Conservation (phyloP, 441 rosid genomes). For the Pelargonium fulgidum region DNA sequence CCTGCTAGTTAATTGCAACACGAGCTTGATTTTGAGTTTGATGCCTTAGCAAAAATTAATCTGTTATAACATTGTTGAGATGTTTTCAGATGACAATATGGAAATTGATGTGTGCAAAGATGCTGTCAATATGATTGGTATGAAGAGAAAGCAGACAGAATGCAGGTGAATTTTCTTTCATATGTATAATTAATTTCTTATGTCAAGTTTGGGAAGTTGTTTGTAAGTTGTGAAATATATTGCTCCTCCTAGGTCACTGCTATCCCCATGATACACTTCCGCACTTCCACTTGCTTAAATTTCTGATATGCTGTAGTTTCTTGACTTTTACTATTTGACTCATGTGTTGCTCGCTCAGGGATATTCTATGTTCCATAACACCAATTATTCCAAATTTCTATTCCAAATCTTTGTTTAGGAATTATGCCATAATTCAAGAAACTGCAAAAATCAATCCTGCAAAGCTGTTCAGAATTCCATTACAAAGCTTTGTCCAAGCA, state of each 20-base stretch:
- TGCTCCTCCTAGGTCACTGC: neutral
- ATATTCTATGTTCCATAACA: too few relatives aligned
- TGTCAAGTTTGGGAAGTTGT: neutral
- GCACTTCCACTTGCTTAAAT: too few relatives aligned
- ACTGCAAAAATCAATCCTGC: conserved; percentile 1
- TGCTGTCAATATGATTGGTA: conserved; percentile 37
- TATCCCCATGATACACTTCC: too few relatives aligned
- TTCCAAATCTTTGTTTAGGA: too few relatives aligned
- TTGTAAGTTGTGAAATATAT: neutral
- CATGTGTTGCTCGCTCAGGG: too few relatives aligned
- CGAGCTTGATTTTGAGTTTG: neutral
- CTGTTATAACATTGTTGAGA: conserved; percentile 9
- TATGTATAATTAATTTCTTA: neutral
- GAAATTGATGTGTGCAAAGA: conserved; percentile 32
- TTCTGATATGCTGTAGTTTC: too few relatives aligned
- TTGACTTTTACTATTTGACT: too few relatives aligned
- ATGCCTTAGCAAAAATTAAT: neutral
- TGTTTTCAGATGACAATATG: conserved; percentile 43
- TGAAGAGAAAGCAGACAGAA: conserved; percentile 54
- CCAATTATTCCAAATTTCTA: too few relatives aligned
- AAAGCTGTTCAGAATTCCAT: neutral
- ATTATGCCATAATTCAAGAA: neutral
- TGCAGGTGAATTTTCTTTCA: conserved; percentile 45
- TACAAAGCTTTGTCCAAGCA: neutral
- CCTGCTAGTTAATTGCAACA: neutral